Base-by-base conservation (phyloP, 139 green algal species). In the Zygnema cylindricum region DNA sequence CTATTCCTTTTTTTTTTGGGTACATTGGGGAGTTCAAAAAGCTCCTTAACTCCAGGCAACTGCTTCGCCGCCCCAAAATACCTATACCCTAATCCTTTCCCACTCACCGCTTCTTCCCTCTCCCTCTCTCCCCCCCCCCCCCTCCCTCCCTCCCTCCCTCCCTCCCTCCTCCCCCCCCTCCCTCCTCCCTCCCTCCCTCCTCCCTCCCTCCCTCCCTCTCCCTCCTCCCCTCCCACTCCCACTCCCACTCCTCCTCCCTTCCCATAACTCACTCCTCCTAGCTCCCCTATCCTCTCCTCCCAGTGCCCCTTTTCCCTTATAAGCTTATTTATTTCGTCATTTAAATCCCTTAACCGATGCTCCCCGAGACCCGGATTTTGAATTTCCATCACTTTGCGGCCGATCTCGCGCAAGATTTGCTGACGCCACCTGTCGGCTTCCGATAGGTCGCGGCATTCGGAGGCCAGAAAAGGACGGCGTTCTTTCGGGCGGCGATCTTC, bases 311-410 rank as follows among this genome's bases (percentile, higher is more conserved):
- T 99, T 76, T 99, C 97, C 0, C 96, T 92, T 0, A 99, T 98
- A 0, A 99, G 94, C 91, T 99, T 99, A 94, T 99, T 99, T 93
- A 99, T 99, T 76, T 99, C 98, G 81, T 99, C 98, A 83, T 99
- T 99, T 2, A 99, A 90, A 84, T 99, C 98, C 1, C 98, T 95
- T 11, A 99, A 94, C 94, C 94, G 94, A 89, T 98, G 95, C 89
- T 99, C 98, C 0, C 97, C 97, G 23, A 99, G 92, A 0, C 95
- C 98, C 40, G 95, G 96, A 89, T 99, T 99, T 92, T 99, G 98
- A n/a, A 99, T 99, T 78, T 99, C 97, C 95, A 98, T 98, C 22
- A 99, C 98, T 88, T 99, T 99, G 49, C 93, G 91, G 0, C 96
- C 97, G 43, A 99, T 96, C 43, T 99, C 98, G 1, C 96, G 87